Evolutionary conservation across 139 green algal genomes (phyloP).

Genomic region (Chlamydomonas incerta): DNA sequence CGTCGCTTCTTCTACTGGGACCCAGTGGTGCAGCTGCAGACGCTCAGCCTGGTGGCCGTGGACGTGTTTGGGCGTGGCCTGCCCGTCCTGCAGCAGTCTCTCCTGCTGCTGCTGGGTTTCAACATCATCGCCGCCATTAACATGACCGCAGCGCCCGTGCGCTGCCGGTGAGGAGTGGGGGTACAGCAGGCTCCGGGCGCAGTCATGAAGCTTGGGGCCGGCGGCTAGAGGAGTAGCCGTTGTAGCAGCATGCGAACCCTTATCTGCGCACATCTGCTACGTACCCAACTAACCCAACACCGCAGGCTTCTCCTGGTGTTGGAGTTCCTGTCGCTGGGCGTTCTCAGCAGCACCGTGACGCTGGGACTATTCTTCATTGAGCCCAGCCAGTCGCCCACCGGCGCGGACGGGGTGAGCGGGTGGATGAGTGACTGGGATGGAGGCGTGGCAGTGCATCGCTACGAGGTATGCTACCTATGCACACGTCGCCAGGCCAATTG

Average conservation of each 20-base stretch:
- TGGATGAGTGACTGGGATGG: no score
- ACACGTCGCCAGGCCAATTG: no score
- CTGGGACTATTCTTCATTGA: conserved; percentile 25
- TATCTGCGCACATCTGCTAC: no score
- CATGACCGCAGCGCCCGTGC: neutral
- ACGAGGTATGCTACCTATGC: no score
- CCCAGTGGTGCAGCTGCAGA: conserved; percentile 9
- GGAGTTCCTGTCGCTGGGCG: conserved; percentile 22
- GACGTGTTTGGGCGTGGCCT: conserved; percentile 26
- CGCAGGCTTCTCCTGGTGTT: neutral
- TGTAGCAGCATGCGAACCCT: no score
- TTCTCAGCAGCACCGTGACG: conserved; percentile 2
- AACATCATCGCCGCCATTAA: conserved; percentile 14
- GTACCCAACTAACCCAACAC: no score
- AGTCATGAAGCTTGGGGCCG: no score
- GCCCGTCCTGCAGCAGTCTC: conserved; percentile 17
- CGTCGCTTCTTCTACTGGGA: conserved; percentile 21
- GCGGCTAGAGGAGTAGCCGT: no score
- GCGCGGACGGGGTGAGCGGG: neutral
- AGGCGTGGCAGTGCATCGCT: no score
- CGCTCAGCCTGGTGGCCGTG: conserved; percentile 13
- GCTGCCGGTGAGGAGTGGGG: neutral
- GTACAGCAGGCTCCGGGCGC: no score
- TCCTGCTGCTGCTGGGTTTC: conserved; percentile 14
- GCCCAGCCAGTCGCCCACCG: neutral